Base-by-base conservation (phyloP, 140 eudicot genomes). In the Senecio squalidus region DNA sequence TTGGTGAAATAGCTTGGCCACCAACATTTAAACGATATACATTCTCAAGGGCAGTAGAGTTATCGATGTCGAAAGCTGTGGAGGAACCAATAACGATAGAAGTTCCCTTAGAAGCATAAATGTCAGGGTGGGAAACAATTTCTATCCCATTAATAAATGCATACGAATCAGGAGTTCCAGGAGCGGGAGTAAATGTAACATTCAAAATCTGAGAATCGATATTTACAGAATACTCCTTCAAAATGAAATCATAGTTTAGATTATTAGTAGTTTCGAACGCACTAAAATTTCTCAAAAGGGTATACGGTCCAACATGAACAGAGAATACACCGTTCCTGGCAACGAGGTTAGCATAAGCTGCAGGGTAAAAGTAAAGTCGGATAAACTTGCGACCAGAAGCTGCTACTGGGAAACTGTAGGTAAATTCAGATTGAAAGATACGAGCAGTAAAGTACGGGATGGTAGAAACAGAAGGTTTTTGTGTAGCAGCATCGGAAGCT, bases 71-170 rank as follows among this genome's bases (percentile, higher is more conserved):
- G 5, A 55, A 46, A 52, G 43, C 3, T n/a, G 55, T 24, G 30
- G 43, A 34, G 4, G 48, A 24, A 28, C 64, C 66, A 49, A 73
- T 61, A 28, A 73, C 20, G 8, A 26, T 1, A 3, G 54, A 29
- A n/a, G 50, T 46, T n/a, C 75, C 84, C 24, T 36, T 57, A 0
- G 78, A 55, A 15, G 68, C 60, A 71, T 80, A 86, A 13, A 86
- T 69, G 48, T 76, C 80, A 0, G 95, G 95, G 70, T 77, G 83
- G 0, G 88, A 58, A 6, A 80, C 66, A 6, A 83, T 25, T 78
- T 86, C 95, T 41, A 86, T 86, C 56, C 95, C 95, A 61, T 86
- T 86, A 7, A 86, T 72, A 46, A 83, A 86, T 2, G 89, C 95
- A 30, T 74, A 83, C 2, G 90, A 68, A 27, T 69, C 59, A 15